Base-by-base conservation (phyloP, 345 rosid species). In the Euphorbia pulcherrima region DNA sequence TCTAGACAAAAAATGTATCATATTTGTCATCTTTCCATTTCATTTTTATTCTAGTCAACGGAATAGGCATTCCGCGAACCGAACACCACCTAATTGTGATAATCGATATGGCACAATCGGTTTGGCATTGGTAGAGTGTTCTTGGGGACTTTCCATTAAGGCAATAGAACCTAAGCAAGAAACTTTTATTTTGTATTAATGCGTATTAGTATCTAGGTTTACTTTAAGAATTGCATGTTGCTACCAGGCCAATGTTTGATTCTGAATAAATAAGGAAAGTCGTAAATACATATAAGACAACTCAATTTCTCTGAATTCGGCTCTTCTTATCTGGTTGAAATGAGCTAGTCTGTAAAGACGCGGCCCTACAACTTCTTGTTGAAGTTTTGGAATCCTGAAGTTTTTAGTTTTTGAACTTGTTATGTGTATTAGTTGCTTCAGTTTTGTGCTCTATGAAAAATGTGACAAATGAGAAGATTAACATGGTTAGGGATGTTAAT, bases 391-490 rank as follows among this genome's bases (percentile, higher is more conserved):
- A 17, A 28, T 13, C 46, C 50, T 58, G 17, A 44, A 57, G 20
- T 33, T 33, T 33, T 33, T 30, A 58, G 11, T 41, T 57, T 29
- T 54, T 47, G 1, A 69, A 55, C n/a, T 58, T 33, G 47, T 18
- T 72, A 41, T 52, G 28, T 24, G 21, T 12, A n/a, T 57, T 29
- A 12, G 44, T 23, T 44, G 29, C 20, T 50, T 30, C 4, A 40
- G 12, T 23, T 44, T 60, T 48, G 54, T 53, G 54, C 65, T 21
- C 18, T 23, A 1, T 46, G 58, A 29, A 62, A 54, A 46, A 65
- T 74, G 5, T 72, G 68, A 57, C 5, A n/a, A 62, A 65, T 71
- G 50, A 70, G 44, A 59, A 65, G 56, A 60, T 33, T 46, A 72
- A 57, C 46, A 1, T 44, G 21, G 70, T 68, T 68, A 72, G 55